Percentiles rank a stretch among this genome's conserved stretches.
These are phyloP conservation scores for Schoenoplectus tabernaemontani DNA, from an alignment of 202 grass and related monocot genomes.

Conservation along the genomic window DNA sequence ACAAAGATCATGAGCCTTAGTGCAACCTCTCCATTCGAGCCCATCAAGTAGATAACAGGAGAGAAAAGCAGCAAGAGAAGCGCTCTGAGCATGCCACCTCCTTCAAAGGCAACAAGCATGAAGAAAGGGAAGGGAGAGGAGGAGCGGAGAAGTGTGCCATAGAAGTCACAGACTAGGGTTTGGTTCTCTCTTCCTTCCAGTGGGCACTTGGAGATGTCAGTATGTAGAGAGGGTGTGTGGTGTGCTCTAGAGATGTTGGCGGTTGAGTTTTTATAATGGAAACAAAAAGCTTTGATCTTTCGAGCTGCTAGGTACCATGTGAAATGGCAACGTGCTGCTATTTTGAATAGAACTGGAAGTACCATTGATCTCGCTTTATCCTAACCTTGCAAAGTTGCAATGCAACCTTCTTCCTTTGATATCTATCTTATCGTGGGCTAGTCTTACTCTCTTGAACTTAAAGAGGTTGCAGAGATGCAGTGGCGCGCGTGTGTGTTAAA, in stretches of 20 bases:
- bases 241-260: slow-evolving; percentile 6
- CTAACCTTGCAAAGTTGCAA: background rate
- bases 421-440: background rate
- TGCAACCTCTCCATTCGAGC: slow-evolving; percentile 21
- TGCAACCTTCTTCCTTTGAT: background rate
- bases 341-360: slow-evolving; percentile 37
- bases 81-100: slow-evolving; percentile 50
- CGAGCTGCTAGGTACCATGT: no score
- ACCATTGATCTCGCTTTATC: slow-evolving; percentile 31
- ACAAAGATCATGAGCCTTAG: slow-evolving; percentile 60
- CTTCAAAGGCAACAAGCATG: slow-evolving; percentile 92
- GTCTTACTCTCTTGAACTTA: background rate
- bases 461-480: background rate
- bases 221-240: background rate
- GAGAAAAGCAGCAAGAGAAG: slow-evolving; percentile 40
- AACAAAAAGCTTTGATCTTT: slow-evolving; percentile 40
- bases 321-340: slow-evolving; percentile 38
- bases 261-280: slow-evolving; percentile 23
- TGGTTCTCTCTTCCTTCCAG: slow-evolving; percentile 12
- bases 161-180: slow-evolving; percentile 42
- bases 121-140: slow-evolving; percentile 65
- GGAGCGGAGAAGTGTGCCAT: slow-evolving; percentile 46
- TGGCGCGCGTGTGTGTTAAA: background rate
- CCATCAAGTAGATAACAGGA: slow-evolving; percentile 50
- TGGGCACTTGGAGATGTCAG: slow-evolving; percentile 16